Percentiles rank a stretch among this genome's conserved stretches.
Evolutionary conservation across 1,284 basidiomycete genomes (phyloP).

Genomic region (Papiliotrema laurentii): DNA sequence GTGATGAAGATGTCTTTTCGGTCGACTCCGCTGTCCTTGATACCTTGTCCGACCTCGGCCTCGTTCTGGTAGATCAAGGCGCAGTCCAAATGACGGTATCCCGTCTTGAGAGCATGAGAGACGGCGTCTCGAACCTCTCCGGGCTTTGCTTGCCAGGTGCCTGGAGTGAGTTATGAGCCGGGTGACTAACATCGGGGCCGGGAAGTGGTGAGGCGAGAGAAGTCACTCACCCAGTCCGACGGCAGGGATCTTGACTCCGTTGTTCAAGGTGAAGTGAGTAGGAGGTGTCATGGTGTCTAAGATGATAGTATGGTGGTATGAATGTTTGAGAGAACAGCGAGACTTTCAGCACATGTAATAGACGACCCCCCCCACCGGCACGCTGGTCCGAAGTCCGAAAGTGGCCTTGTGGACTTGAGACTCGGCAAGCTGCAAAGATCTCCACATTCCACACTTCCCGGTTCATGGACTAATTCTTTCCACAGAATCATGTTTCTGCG

Average conservation of each 20-base stretch:
- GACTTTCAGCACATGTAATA: too few relatives aligned
- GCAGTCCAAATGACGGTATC: slow-evolving; percentile 73
- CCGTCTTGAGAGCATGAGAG: slow-evolving; percentile 62
- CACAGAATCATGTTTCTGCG: too few relatives aligned
- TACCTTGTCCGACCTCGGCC: slow-evolving; percentile 77
- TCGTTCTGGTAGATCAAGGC: slow-evolving; percentile 66
- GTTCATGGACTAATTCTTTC: too few relatives aligned
- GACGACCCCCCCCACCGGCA: too few relatives aligned
- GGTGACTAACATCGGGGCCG: not conserved
- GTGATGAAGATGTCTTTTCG: slow-evolving; percentile 74
- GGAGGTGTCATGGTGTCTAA: too few relatives aligned
- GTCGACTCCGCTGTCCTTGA: slow-evolving; percentile 68
- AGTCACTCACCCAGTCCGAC: not conserved
- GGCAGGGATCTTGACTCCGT: not conserved
- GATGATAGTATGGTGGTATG: too few relatives aligned
- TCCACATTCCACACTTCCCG: too few relatives aligned
- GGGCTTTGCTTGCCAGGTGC: slow-evolving; percentile 70
- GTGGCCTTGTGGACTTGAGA: too few relatives aligned
- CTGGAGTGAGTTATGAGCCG: too few relatives aligned
- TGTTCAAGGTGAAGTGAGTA: not conserved
- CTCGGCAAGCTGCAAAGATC: too few relatives aligned
- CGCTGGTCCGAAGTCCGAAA: too few relatives aligned
- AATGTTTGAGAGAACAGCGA: too few relatives aligned
- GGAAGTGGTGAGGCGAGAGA: not conserved
- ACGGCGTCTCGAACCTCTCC: slow-evolving; percentile 65